These are phyloP conservation scores for Cucumis sativus DNA, from an alignment of 306 rosid genomes.

Conservation along the genomic window DNA sequence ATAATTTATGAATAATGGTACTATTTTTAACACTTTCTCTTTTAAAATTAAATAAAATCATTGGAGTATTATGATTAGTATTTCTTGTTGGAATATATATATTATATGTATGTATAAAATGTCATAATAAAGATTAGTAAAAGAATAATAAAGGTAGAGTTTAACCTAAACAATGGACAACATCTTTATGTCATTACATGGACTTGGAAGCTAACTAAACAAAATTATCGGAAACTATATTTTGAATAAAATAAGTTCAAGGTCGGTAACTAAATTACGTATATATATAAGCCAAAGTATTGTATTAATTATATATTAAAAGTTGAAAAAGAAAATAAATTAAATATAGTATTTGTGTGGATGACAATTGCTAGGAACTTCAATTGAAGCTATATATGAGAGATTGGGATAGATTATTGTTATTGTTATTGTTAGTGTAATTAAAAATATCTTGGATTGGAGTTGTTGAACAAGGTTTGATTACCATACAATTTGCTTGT, in stretches of 20 bases:
- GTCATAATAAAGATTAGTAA: no score
- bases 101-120: no score
- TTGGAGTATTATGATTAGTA: no score
- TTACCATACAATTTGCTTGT: constrained; percentile 1
- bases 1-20: no score
- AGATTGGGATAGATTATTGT: background rate
- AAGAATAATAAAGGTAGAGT: background rate
- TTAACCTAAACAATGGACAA: background rate
- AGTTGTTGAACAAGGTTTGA: background rate
- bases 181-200: background rate
- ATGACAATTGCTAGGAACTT: background rate
- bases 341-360: background rate
- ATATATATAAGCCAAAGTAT: background rate
- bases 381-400: background rate
- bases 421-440: background rate
- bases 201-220: constrained; percentile 1
- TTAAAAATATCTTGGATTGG: constrained; percentile 5
- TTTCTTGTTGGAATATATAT: no score
- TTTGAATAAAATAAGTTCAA: background rate
- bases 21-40: no score
- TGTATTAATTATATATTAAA: background rate
- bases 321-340: background rate
- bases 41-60: no score
- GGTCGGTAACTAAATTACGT: background rate
- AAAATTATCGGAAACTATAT: background rate